Percentiles rank a stretch among this genome's conserved stretches.
These are phyloP conservation scores for Colletotrichum tabaci DNA, from an alignment of 2,329 filamentous ascomycete genomes.

Conservation along the genomic window DNA sequence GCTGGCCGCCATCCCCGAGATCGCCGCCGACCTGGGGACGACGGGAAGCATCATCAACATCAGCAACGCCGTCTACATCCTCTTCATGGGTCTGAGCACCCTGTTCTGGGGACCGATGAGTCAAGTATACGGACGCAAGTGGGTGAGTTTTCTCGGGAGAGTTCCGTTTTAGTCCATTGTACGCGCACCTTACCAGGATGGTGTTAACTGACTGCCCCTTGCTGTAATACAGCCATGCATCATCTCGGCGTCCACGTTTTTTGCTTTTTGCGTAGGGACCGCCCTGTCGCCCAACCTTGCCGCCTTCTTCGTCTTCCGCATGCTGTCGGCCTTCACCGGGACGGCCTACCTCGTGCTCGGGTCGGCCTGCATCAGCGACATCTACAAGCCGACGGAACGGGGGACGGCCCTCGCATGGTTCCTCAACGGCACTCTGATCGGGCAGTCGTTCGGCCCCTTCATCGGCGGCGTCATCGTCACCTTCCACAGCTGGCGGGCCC, in stretches of 20 bases:
- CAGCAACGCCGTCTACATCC: slow-evolving; percentile 79
- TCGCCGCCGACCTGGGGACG: slow-evolving; percentile 75
- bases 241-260: slow-evolving; percentile 63
- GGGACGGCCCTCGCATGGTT: slow-evolving; percentile 79
- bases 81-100: slow-evolving; percentile 78
- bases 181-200: no score
- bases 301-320: slow-evolving; percentile 77
- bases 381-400: slow-evolving; percentile 73
- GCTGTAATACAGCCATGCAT: slow-evolving; percentile 39
- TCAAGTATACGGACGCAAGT: slow-evolving; percentile 68
- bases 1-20: slow-evolving; percentile 80
- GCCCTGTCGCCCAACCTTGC: slow-evolving; percentile 77
- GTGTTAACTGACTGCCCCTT: background rate
- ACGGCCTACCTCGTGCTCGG: slow-evolving; percentile 79
- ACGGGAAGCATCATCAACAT: slow-evolving; percentile 78
- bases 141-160: slow-evolving; percentile 53
- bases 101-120: slow-evolving; percentile 78
- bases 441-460: slow-evolving; percentile 74
- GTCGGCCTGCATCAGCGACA: slow-evolving; percentile 71
- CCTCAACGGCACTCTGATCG: slow-evolving; percentile 75
- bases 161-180: slow-evolving; percentile 41
- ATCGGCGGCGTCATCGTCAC: slow-evolving; percentile 81
- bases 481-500: slow-evolving; percentile 76
- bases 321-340: slow-evolving; percentile 79
- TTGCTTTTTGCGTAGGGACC: slow-evolving; percentile 75